Conservation (phyloP, 805 yeast species). For the Hanseniaspora clermontiae region DNA sequence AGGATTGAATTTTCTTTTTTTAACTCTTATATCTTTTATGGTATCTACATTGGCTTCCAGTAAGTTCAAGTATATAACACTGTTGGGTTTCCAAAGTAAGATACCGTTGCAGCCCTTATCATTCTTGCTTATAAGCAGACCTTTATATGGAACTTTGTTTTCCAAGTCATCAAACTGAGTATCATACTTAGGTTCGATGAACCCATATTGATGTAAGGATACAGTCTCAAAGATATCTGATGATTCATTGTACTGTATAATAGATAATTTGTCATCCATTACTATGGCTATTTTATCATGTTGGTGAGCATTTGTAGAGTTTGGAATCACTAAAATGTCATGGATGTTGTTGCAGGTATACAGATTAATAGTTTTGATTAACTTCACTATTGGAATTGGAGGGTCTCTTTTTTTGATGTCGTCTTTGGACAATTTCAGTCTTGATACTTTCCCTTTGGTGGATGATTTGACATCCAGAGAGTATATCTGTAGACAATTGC, state of each 20-base stretch:
- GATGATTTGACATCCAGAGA: slow-evolving; percentile 4
- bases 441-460: background rate
- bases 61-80: slow-evolving; percentile 12
- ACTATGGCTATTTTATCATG: slow-evolving; percentile 9
- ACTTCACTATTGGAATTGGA: slow-evolving; percentile 25
- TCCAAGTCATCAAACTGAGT: slow-evolving; percentile 32
- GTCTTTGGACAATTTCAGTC: background rate
- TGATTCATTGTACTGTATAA: slow-evolving; percentile 55
- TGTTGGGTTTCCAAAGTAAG: slow-evolving; percentile 34
- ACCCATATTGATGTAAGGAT: slow-evolving; percentile 71
- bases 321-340: slow-evolving; percentile 3
- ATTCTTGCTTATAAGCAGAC: slow-evolving; percentile 29
- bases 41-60: slow-evolving; percentile 17
- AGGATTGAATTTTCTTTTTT: slow-evolving; percentile 13
- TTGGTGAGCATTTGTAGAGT: background rate
- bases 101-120: slow-evolving; percentile 52
- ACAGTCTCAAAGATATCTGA: slow-evolving; percentile 49
- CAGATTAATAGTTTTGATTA: slow-evolving; percentile 48
- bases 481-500: slow-evolving; percentile 5
- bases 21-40: slow-evolving; percentile 9
- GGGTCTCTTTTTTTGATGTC: slow-evolving; percentile 18
- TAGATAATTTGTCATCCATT: slow-evolving; percentile 53
- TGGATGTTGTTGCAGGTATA: slow-evolving; percentile 7
- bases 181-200: slow-evolving; percentile 44
- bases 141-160: slow-evolving; percentile 18